These are phyloP conservation scores for Seminavis robusta DNA, from an alignment of 108 stramenopile genomes.

Conservation along the genomic window DNA sequence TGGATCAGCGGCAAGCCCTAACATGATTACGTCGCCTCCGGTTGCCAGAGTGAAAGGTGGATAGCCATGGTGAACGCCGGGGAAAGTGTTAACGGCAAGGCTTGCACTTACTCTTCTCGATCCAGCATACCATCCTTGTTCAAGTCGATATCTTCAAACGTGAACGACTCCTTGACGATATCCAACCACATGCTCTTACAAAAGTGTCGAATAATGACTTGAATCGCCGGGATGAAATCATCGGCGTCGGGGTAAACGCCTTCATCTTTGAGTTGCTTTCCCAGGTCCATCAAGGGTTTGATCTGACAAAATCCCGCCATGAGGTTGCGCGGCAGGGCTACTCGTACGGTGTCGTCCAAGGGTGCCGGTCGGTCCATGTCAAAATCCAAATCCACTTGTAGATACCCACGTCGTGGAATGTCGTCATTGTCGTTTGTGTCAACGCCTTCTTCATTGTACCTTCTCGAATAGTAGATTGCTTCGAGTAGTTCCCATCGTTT, in stretches of 20 bases:
- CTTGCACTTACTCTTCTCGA: slow-evolving; percentile 52
- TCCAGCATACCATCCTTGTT: slow-evolving; percentile 65
- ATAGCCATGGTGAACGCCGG: too few species aligned
- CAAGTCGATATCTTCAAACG: slow-evolving; percentile 64
- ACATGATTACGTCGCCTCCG: too few species aligned
- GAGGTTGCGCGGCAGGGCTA: slow-evolving; percentile 78
- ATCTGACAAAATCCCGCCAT: slow-evolving; percentile 78
- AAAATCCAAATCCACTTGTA: slow-evolving; percentile 69
- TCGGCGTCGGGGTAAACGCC: slow-evolving; percentile 52
- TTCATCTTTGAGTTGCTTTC: slow-evolving; percentile 39
- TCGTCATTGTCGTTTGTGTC: slow-evolving; percentile 21
- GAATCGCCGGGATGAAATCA: slow-evolving; percentile 62
- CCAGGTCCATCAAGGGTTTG: slow-evolving; percentile 65
- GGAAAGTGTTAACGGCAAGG: too few species aligned
- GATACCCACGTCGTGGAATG: slow-evolving; percentile 52
- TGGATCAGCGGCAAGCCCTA: too few species aligned
- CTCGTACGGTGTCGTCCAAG: slow-evolving; percentile 36
- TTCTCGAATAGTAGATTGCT: slow-evolving; percentile 64
- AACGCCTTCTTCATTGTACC: slow-evolving; percentile 42
- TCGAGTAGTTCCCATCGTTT: slow-evolving; percentile 44
- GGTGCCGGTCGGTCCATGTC: too few species aligned
- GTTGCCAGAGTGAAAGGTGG: too few species aligned
- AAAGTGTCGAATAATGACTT: slow-evolving; percentile 57
- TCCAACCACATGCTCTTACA: slow-evolving; percentile 58
- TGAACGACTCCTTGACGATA: slow-evolving; percentile 17